These are phyloP conservation scores for Geotrichum armillariae DNA, from an alignment of 1,139 yeast genomes.

Conservation along the genomic window DNA sequence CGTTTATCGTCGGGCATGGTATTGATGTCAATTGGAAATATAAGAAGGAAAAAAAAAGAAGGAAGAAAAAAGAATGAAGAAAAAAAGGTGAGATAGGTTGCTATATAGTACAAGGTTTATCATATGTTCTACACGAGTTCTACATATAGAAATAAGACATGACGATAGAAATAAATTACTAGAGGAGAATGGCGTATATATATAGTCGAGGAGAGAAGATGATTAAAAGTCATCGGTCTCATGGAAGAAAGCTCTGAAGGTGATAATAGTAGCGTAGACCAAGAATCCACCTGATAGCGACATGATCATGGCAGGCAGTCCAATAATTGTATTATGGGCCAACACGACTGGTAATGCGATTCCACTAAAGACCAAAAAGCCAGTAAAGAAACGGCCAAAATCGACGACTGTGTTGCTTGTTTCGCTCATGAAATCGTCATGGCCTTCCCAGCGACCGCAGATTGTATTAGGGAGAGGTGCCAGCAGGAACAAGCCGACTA, in stretches of 20 bases:
- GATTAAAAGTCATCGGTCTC: constrained; percentile 49
- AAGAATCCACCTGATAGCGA: constrained; percentile 69
- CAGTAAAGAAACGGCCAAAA: constrained; percentile 66
- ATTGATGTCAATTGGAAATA: not conserved
- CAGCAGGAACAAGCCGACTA: constrained; percentile 47
- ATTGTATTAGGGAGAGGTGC: constrained; percentile 72
- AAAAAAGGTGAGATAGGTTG: not conserved
- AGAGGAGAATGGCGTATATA: too few species aligned
- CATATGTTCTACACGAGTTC: not conserved
- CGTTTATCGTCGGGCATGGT: constrained; percentile 5
- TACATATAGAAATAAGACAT: too few species aligned
- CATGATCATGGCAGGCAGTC: constrained; percentile 58
- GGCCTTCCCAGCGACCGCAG: constrained; percentile 43
- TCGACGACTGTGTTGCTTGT: constrained; percentile 49
- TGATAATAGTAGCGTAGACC: constrained; percentile 70
- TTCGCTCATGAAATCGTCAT: constrained; percentile 52
- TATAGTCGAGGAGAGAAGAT: too few species aligned
- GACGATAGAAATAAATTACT: not conserved
- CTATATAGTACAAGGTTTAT: not conserved
- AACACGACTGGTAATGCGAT: constrained; percentile 65
- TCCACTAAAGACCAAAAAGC: constrained; percentile 65
- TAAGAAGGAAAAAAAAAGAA: not conserved
- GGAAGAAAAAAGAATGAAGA: not conserved
- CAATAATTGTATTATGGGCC: constrained; percentile 62
- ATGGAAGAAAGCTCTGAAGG: constrained; percentile 71